Evolutionary conservation across 768 basidiomycete genomes (phyloP), one percentile per base, ranked within the genome.

Genomic region (Kwoniella dendrophila): DNA sequence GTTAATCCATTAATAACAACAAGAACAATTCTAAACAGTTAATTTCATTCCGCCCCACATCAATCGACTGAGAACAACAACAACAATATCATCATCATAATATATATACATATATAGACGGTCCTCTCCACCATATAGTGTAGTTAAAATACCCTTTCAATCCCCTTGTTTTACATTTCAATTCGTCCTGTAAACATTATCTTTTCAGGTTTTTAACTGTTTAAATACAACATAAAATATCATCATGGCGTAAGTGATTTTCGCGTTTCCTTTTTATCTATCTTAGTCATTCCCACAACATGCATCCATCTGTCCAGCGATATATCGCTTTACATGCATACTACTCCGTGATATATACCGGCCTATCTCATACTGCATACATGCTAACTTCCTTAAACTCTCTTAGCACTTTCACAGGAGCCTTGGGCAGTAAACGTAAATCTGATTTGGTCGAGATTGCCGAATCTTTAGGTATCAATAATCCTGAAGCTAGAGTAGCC

Each of bases 401-500:
- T 11, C 18, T 16, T 27, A 63, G 24, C 54, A 41, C 58, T 22
- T 65, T 50, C 63, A 33, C 71, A 11, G 73, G 73, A 7, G 59
- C 71, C 1, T 56, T 75, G 22, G 20, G 40, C n/a, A 47, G 29
- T 27, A 72, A 72, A 56, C 71, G 70, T n/a, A 68, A 70, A 45
- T 45, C 63, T 24, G 73, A 75, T 26, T 62, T 75, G 16, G 62
- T 63, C 14, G 73, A 75, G 51, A 75, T 75, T 52, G 71, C 73
- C 27, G 45, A 68, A 43, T 65, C 69, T 2, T 56, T 75, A 16
- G 67, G 66, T 14, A 24, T 75, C 12, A 22, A 44, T 18, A 65
- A 68, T 14, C 43, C 63, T 16, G 64, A 68, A 12, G 64, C 50
- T 1, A 66, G 55, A 34, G 52, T 72, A 4, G 50, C 60, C 24